phyloP scores from a whole-genome alignment of 2,329 filamentous ascomycete species.

The Pseudogymnoascus sp. region DNA sequence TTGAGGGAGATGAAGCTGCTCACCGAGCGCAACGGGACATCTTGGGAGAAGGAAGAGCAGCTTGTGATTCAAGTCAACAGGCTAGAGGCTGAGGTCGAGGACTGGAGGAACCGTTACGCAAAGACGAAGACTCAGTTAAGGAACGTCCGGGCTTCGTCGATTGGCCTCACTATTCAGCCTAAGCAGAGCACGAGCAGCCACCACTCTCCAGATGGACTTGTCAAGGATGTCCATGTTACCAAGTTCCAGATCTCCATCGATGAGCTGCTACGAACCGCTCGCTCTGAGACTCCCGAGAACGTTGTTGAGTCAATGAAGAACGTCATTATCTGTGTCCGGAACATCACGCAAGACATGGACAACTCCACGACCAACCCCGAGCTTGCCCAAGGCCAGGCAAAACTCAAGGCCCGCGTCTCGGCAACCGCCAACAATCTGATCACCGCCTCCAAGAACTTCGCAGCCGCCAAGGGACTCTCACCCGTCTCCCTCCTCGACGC shows the following conservation, averaged over 20 bases:
- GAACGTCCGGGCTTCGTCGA: conserved; percentile 70
- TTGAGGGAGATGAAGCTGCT: conserved; percentile 82
- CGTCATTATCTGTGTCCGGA: conserved; percentile 73
- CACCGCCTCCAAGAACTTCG: conserved; percentile 88
- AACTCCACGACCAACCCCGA: conserved; percentile 45
- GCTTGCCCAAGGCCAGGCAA: conserved; percentile 49
- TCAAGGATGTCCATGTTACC: conserved; percentile 88
- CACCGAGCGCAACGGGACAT: conserved; percentile 69
- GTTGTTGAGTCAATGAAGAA: conserved; percentile 81
- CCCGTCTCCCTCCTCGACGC: conserved; percentile 92
- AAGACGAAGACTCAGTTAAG: conserved; percentile 81
- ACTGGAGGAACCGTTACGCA: conserved; percentile 87
- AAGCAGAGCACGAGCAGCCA: conserved; percentile 59
- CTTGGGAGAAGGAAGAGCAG: conserved; percentile 73
- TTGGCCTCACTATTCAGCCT: conserved; percentile 59
- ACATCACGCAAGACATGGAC: conserved; percentile 75
- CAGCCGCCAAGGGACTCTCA: conserved; percentile 70
- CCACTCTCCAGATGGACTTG: conserved; percentile 61
- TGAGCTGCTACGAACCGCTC: conserved; percentile 72
- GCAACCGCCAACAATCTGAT: conserved; percentile 92
- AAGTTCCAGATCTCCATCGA: conserved; percentile 94
- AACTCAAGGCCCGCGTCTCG: conserved; percentile 76
- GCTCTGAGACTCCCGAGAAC: conserved; percentile 61
- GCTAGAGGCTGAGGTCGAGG: conserved; percentile 74
- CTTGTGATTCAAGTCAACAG: conserved; percentile 66